phyloP scores from a whole-genome alignment of 306 rosid genomes.

The Boehmeria nivea region DNA sequence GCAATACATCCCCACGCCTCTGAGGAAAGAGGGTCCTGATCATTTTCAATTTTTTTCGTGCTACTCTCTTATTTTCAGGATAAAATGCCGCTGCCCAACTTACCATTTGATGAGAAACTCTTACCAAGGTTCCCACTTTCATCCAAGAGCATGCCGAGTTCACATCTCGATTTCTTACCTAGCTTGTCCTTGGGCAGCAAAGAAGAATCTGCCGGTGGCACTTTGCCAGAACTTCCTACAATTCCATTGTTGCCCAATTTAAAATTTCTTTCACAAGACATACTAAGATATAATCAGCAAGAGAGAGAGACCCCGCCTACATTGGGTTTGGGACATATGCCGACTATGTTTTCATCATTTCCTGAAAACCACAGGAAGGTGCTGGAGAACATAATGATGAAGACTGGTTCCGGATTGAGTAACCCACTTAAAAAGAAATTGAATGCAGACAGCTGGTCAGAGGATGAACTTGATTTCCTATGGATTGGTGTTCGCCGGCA shows the following conservation, averaged over 20 bases:
- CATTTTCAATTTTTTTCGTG: slow-evolving; percentile 12
- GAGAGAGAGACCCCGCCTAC: slow-evolving; percentile 61
- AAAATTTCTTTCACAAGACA: slow-evolving; percentile 72
- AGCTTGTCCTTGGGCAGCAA: slow-evolving; percentile 70
- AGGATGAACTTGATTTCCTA: slow-evolving; percentile 95
- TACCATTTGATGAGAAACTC: slow-evolving; percentile 81
- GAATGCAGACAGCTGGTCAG: slow-evolving; percentile 81
- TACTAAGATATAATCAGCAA: slow-evolving; percentile 59
- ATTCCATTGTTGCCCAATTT: slow-evolving; percentile 69
- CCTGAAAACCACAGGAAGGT: slow-evolving; percentile 96
- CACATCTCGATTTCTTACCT: slow-evolving; percentile 71
- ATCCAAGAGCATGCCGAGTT: slow-evolving; percentile 44
- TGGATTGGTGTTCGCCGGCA: slow-evolving; percentile 99
- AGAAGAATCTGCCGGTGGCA: slow-evolving; percentile 52
- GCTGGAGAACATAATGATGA: slow-evolving; percentile 97
- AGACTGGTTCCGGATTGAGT: slow-evolving; percentile 70
- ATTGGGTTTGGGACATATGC: slow-evolving; percentile 78
- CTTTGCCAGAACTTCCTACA: slow-evolving; percentile 63
- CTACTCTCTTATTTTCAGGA: slow-evolving; percentile 64
- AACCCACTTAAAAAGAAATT: slow-evolving; percentile 51
- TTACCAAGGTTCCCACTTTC: slow-evolving; percentile 69
- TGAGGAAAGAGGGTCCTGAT: too few species aligned
- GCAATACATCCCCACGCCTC: too few species aligned
- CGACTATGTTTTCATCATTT: slow-evolving; percentile 53
- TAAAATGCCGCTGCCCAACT: slow-evolving; percentile 61